Conservation (phyloP, 2,329 filamentous ascomycete genomes). For the Huntiella savannae region DNA sequence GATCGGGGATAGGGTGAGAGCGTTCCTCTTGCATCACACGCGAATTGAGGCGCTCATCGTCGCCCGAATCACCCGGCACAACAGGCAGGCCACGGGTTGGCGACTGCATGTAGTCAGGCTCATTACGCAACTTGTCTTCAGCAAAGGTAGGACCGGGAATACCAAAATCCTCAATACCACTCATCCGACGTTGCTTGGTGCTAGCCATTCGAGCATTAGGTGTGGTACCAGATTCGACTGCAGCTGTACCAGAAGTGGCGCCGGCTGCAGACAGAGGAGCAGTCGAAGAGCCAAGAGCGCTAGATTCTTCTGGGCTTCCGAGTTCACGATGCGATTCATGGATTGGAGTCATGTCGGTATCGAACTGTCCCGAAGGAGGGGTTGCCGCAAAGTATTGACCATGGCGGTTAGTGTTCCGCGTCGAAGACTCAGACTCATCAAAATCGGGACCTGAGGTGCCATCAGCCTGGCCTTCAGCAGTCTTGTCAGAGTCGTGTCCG, state of each 20-base stretch:
- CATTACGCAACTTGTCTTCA: neutral
- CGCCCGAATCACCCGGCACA: constrained; percentile 2
- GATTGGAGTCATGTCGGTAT: no score
- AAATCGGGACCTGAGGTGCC: no score
- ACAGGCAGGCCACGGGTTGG: neutral
- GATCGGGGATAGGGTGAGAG: neutral
- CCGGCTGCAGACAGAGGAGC: no score
- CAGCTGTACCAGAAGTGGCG: neutral
- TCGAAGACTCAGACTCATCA: no score
- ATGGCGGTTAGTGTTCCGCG: no score
- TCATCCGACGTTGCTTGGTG: neutral
- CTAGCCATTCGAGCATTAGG: neutral
- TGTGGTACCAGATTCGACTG: no score
- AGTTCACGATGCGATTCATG: no score
- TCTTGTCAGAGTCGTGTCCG: neutral
- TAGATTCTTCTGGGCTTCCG: no score
- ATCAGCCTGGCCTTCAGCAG: neutral
- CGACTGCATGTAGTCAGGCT: neutral
- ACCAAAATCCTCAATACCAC: neutral
- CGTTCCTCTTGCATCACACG: neutral
- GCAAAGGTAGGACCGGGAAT: neutral
- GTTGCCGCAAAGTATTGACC: no score
- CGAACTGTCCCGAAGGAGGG: no score
- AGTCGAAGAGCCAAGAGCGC: no score
- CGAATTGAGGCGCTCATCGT: neutral